These are phyloP conservation scores for Juncus effusus DNA, from an alignment of 176 grass and related monocot genomes.

Conservation along the genomic window DNA sequence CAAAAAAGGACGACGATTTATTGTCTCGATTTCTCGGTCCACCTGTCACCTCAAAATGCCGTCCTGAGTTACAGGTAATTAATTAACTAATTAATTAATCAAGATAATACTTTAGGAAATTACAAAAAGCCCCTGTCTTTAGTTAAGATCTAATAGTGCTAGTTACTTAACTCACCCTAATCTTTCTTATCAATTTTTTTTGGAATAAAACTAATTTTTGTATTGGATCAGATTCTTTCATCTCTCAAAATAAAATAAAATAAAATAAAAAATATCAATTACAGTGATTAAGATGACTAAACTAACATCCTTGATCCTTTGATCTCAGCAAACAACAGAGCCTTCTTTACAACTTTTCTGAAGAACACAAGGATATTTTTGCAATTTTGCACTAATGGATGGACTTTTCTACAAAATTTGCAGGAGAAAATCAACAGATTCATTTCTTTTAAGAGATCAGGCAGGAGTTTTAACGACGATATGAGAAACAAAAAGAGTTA, in stretches of 20 bases:
- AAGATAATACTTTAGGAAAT: conserved; percentile 17
- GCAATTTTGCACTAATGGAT: conserved; percentile 1
- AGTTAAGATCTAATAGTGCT: conserved; percentile 1
- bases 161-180: too few species aligned
- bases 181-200: too few species aligned
- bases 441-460: conserved; percentile 56
- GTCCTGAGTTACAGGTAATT: conserved; percentile 63
- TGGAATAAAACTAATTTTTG: too few species aligned
- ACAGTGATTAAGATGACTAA: too few species aligned
- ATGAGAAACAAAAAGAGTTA: conserved; percentile 94
- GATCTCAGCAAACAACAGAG: too few species aligned
- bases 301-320: too few species aligned
- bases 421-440: conserved; percentile 88
- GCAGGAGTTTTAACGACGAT: conserved; percentile 96
- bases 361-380: neutral
- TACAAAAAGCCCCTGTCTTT: neutral
- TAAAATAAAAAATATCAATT: too few species aligned
- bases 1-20: conserved; percentile 51
- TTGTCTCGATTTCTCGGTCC: conserved; percentile 58
- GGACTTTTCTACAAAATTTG: conserved; percentile 21
- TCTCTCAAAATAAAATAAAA: too few species aligned
- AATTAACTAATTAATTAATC: conserved; percentile 20
- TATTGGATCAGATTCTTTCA: too few species aligned
- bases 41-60: conserved; percentile 51
- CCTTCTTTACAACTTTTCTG: too few species aligned